Conservation (phyloP, 768 basidiomycete genomes). For the Nidularia pulvinata region DNA sequence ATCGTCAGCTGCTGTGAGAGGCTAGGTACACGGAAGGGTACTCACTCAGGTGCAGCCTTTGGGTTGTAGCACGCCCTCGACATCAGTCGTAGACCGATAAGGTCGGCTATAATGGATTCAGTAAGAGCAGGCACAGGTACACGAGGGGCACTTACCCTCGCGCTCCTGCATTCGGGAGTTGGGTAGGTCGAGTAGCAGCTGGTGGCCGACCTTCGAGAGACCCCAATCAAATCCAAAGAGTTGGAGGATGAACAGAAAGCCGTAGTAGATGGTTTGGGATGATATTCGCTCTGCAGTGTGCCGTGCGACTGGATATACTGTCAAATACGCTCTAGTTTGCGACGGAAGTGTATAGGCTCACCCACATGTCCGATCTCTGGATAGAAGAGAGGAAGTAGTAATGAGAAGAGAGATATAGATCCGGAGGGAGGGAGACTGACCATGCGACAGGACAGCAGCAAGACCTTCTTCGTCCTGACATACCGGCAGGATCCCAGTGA, state of each 20-base stretch:
- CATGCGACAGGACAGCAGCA: constrained; percentile 84
- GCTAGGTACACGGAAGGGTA: neutral
- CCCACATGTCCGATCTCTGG: constrained; percentile 83
- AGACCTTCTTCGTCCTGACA: constrained; percentile 79
- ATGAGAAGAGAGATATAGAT: neutral
- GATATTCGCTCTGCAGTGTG: constrained; percentile 56
- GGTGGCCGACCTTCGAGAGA: constrained; percentile 29
- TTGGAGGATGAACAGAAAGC: constrained; percentile 27
- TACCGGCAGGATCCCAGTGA: constrained; percentile 85
- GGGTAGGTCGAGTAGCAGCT: constrained; percentile 67
- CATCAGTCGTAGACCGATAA: constrained; percentile 80
- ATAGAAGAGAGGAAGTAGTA: neutral
- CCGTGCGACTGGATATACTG: constrained; percentile 27
- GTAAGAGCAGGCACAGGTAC: neutral
- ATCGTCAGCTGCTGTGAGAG: neutral
- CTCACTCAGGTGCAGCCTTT: constrained; percentile 68
- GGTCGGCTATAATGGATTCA: constrained; percentile 58
- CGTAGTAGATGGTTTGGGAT: constrained; percentile 38
- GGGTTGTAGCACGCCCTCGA: constrained; percentile 90
- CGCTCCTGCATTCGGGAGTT: constrained; percentile 82
- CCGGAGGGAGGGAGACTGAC: constrained; percentile 16
- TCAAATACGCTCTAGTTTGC: neutral
- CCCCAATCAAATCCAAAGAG: too few species aligned
- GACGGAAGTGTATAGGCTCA: constrained; percentile 16
- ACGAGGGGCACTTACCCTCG: constrained; percentile 53